Evolutionary conservation across 2,329 filamentous ascomycete genomes (phyloP).

Genomic region (Fusarium piperis): DNA sequence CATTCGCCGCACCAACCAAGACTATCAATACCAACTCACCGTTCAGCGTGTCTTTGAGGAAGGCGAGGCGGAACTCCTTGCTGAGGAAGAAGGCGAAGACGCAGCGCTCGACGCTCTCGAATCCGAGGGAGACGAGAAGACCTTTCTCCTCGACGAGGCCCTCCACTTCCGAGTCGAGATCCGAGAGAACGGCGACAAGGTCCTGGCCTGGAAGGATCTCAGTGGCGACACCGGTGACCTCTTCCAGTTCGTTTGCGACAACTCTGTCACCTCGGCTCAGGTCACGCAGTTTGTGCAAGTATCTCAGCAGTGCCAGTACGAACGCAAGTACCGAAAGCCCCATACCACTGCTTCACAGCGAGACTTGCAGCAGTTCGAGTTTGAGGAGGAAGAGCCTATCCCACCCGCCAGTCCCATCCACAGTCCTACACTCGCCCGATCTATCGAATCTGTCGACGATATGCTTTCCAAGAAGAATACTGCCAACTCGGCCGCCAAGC

Average conservation of each 20-base stretch:
- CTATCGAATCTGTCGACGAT: conserved; percentile 66
- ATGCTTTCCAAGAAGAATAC: conserved; percentile 62
- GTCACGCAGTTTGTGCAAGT: conserved; percentile 83
- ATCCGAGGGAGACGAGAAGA: conserved; percentile 94
- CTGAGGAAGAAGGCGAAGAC: conserved; percentile 89
- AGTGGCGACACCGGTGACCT: conserved; percentile 93
- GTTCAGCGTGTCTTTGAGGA: conserved; percentile 97
- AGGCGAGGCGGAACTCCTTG: conserved; percentile 90
- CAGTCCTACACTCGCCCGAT: conserved; percentile 64
- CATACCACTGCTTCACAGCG: conserved; percentile 82
- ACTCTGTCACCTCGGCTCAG: conserved; percentile 73
- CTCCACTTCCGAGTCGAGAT: conserved; percentile 88
- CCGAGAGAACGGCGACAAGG: conserved; percentile 81
- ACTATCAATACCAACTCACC: conserved; percentile 97
- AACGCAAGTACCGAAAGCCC: conserved; percentile 88
- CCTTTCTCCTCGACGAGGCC: conserved; percentile 91
- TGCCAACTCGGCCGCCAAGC: conserved; percentile 59
- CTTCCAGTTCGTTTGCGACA: conserved; percentile 97
- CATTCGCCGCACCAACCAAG: conserved; percentile 91
- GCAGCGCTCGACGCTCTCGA: conserved; percentile 77
- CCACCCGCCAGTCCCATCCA: conserved; percentile 71
- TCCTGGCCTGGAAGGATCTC: conserved; percentile 93
- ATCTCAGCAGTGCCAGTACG: conserved; percentile 95
- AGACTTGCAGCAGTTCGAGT: conserved; percentile 85
- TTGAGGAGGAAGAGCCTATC: conserved; percentile 71